phyloP scores from a whole-genome alignment of 768 basidiomycete species.

The Clavaria fumosa region DNA sequence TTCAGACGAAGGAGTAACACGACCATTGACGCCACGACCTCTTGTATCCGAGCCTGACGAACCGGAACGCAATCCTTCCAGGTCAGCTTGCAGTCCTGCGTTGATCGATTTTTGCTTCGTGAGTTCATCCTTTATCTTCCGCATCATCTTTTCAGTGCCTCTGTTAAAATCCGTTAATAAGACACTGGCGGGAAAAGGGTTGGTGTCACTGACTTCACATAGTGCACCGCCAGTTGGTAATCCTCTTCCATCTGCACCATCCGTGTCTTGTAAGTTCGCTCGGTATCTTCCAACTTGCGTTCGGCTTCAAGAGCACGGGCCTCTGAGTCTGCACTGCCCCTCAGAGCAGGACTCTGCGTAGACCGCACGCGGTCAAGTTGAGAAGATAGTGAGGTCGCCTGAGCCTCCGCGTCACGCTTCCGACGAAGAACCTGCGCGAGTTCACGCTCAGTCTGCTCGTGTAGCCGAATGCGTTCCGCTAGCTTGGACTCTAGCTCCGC shows the following conservation, averaged over 20 bases:
- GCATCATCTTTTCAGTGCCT: constrained; percentile 96
- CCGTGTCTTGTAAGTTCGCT: constrained; percentile 60
- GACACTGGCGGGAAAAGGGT: constrained; percentile 7
- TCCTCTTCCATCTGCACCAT: constrained; percentile 88
- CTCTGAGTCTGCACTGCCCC: constrained; percentile 19
- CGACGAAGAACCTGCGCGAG: constrained; percentile 47
- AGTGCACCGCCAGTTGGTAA: constrained; percentile 92
- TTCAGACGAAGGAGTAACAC: constrained; percentile 63
- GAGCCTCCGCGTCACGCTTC: constrained; percentile 62
- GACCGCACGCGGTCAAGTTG: constrained; percentile 55
- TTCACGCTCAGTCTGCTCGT: constrained; percentile 66
- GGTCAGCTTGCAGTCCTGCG: constrained; percentile 65
- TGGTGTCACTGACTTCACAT: constrained; percentile 80
- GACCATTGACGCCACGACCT: constrained; percentile 46
- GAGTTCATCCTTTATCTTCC: constrained; percentile 89
- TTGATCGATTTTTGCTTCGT: constrained; percentile 81
- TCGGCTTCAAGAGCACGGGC: constrained; percentile 48
- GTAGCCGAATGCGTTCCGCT: constrained; percentile 51
- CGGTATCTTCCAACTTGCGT: constrained; percentile 63
- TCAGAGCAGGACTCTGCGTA: constrained; percentile 34
- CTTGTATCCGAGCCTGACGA: constrained; percentile 32
- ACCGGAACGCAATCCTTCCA: constrained; percentile 52
- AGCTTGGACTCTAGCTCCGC: constrained; percentile 68
- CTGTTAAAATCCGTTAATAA: constrained; percentile 24
- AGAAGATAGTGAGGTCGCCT: constrained; percentile 43